Evolutionary conservation across 176 grass and related monocot species (phyloP), one percentile per base, ranked within the genome.

Genomic region (Tillandsia leiboldiana): DNA sequence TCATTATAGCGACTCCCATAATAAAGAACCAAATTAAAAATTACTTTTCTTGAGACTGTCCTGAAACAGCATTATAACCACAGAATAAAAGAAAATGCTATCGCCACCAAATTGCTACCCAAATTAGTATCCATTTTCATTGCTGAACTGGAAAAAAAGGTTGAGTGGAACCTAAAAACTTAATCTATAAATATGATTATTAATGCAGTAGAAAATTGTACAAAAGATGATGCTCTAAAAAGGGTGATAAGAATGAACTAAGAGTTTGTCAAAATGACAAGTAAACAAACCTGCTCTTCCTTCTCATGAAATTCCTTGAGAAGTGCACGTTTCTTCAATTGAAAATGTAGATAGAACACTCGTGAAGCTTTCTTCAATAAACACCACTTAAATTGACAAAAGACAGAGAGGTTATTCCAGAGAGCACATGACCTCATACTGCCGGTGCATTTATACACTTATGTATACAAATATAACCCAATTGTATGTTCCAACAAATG

Each of bases 291-390:
- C 94, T 93, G 94, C 33, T 99, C 94, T 77, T 99, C 89, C 62
- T 99, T 99, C 83, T 99, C 94, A 68, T 93, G 89, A 72, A 99
- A 87, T 76, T 99, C 94, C 72, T 99, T 89, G 50, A 99, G 76
- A 78, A 99, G 82, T 68, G 79, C 87, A 64, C 89, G 89, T 65
- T 83, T 90, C 87, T 99, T 99, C 77, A 99, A 77, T 70, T 79
- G 77, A 75, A 99, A 85, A 76, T 99, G 94, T 63, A 93, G 89
- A 77, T 93, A 93, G 67, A 99, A 76, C 85, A 99, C 79, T 74
- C 93, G 87, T 10, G 84, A 93, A 51, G 94, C 89, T 83, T 99
- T 99, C 84, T 99, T 99, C 64, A 88, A 77, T 81, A 99, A 88
- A 58, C 82, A 80, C 94, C 94, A 99, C 63, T 82, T 99, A 82